Evolutionary conservation across 169 alveolate genomes (phyloP), one percentile per base, ranked within the genome.

Genomic region (Plasmodium adleri): DNA sequence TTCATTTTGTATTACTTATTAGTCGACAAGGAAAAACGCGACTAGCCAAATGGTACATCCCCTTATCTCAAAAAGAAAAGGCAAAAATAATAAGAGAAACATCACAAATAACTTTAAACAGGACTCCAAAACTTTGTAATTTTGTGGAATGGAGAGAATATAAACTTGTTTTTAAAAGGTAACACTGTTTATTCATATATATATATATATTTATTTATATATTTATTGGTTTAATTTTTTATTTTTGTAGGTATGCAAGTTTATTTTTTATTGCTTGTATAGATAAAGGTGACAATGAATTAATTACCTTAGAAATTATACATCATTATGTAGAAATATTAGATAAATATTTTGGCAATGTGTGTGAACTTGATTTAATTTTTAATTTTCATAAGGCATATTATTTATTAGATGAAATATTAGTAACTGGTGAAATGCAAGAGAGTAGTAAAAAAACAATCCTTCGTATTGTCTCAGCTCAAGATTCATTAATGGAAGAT

Each of bases 261-360:
- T 96, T 99, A 45, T 99, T 97, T 93, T 98, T 99, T 95, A 97
- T 98, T n/a, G 97, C 98, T 8, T 97, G 99, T 87, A 96, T 98
- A 54, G 99, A 99, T 85, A 96, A 96, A 66, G 98, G 96, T 15
- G 99, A 98, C 88, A 99, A 99, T 87, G 99, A 98, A 85, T 96
- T 99, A 63, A 90, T 96, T 43, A 95, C 98, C 22, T 95, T 98
- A 54, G 99, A 98, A 91, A 90, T 98, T 49, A 98, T 99, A 74
- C 99, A 98, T 75, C 99, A 97, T 80, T 98, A 95, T 86, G 99
- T 99, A 24, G 99, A 99, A 95, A 93, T 98, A 39, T 93, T 98
- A 59, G 99, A 99, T 93, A 96, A 98, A 66, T 98, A 99, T 92
- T 99, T 99, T 92, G 99, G 99, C 17, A 98, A 98, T 89, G 99